Evolutionary conservation across 129 eudicot species (phyloP), one percentile per base, ranked within the genome.

Genomic region (Deinandra increscens): DNA sequence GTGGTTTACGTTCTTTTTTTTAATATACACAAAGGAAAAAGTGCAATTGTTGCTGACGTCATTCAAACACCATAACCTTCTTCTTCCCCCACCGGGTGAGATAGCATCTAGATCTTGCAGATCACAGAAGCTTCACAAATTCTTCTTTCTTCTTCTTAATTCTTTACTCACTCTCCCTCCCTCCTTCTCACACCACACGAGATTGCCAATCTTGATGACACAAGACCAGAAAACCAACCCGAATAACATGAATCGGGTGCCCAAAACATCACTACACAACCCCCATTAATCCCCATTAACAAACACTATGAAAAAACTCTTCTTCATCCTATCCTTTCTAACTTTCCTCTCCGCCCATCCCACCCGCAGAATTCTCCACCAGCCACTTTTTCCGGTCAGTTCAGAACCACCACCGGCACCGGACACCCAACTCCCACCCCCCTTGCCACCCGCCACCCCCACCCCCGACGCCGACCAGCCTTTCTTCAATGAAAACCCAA

Each of bases 81-180:
- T 63, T 61, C 76, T 77, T 64, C 45, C 81, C 63, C 55, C 66
- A 77, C 29, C 33, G 73, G 36, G 34, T 41, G 29, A 54, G 66
- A 67, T 60, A 75, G 85, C 91, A 88, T 80, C 85, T 62, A 86
- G 97, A 91, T 91, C 97, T 91, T 86, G 89, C 86, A 84, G 81
- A 82, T 29, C 66, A 76, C 3, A 81, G 90, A 91, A 85, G 93
- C 85, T 91, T 84, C 96, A 77, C 80, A 76, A 50, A 69, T 54
- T 49, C 63, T 50, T 80, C 75, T 54, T 60, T 44, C 41, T 68
- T 55, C 54, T 33, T 73, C 64, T 36, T 51, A 11, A 60, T 11
- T 54, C 37, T 46, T 72, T 66, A 39, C 29, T 70, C 58, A 46
- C 41, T 60, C 50, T 72, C 80, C 64, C 73, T 74, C 72, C 74